Evolutionary conservation across 306 rosid genomes (phyloP), one percentile per base, ranked within the genome.

Genomic region (Inga laurina): DNA sequence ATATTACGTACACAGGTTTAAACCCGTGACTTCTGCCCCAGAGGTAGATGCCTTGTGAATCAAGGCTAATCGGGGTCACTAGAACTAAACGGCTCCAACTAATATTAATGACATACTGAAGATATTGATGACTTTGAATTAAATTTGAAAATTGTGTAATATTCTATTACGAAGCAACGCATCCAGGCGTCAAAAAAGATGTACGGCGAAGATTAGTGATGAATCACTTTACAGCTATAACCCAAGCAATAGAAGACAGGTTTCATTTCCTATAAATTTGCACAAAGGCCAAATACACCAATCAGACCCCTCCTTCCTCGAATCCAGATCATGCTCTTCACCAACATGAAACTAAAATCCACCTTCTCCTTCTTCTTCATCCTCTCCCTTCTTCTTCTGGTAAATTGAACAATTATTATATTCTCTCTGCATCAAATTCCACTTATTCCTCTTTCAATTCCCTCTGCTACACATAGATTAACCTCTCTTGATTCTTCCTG

Each of bases 261-360:
- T n/a, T 57, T 24, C 67, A 62, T 11, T 4, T 62, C 68, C 37
- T 43, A 59, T 51, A 77, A 7, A 44, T 72, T 41, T 71, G 70
- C 16, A 48, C 8, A 2, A 34, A n/a, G 37, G 14, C 64, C 49
- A 57, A 87, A 88, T 78, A 66, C 54, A 24, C 66, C 22, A 41
- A 56, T 78, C 82, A 34, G 57, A 81, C 59, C 65, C 59, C 43
- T 39, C 8, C 43, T 0, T 39, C 43, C 43, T 39, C 43, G 6
- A 39, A 39, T 39, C 43, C 43, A 39, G 6, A 61, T 57, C 32
- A 24, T 56, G 70, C 64, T 54, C 68, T 59, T 24, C 62, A 18
- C 59, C 51, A 46, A 79, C 34, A 91, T 93, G 97, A 91, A 85
- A 49, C 77, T 92, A 94, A 91, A 84, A 69, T 69, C 91, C 64